A percentile compares a stretch with the other conserved stretches of the same genome.
Conservation (phyloP, 805 yeast species). For the Candida succiphila region DNA sequence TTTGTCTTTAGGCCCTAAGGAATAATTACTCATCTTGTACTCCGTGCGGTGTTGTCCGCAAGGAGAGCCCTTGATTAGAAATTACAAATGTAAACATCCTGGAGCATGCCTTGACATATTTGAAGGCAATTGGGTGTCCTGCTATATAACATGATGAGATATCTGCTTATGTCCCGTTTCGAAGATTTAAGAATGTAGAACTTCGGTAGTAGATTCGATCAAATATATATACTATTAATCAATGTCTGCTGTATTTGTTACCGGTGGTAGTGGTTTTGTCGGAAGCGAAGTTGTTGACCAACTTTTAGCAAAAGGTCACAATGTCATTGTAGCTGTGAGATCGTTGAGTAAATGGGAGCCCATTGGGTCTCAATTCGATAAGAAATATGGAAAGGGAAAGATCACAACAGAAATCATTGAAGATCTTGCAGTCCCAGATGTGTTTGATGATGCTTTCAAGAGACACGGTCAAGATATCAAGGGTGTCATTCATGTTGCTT, state of each 20-base stretch:
- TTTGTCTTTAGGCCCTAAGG: no score
- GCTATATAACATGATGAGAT: no score
- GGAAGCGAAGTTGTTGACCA: conserved; percentile 37
- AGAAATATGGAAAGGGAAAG: conserved; percentile 16
- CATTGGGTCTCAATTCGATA: conserved; percentile 20
- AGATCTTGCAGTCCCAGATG: conserved; percentile 26
- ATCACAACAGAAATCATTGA: conserved; percentile 23
- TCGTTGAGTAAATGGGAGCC: conserved; percentile 32
- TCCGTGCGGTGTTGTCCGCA: no score
- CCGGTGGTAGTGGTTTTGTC: conserved; percentile 47
- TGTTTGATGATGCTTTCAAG: conserved; percentile 37
- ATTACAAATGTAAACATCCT: no score
- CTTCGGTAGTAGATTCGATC: no score
- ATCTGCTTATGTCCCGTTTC: no score
- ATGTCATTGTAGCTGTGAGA: conserved; percentile 45
- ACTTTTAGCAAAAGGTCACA: conserved; percentile 29
- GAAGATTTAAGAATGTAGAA: no score
- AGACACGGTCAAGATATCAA: conserved; percentile 30
- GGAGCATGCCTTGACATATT: no score
- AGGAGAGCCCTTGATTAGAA: no score
- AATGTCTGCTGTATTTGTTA: conserved; percentile 31
- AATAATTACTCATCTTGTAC: no score
- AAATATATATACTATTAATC: no score
- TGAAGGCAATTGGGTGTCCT: no score
- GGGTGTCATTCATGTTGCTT: conserved; percentile 39